A percentile compares a stretch with the other conserved stretches of the same genome.
Evolutionary conservation across 2,329 filamentous ascomycete species (phyloP).

Genomic region (Chaetomiaceae sp.): DNA sequence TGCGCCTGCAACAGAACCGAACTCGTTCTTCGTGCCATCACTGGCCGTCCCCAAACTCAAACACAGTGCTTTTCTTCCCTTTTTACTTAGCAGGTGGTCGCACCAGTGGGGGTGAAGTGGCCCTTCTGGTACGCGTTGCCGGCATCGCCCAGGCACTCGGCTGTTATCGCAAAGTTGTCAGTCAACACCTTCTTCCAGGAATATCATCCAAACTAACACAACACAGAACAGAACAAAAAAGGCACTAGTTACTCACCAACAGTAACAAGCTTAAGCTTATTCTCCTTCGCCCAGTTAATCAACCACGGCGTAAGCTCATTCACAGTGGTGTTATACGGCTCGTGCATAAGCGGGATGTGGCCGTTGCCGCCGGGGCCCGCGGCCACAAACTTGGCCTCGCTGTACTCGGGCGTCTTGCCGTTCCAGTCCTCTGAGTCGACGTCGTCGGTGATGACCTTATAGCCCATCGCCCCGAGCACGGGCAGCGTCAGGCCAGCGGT

Average conservation of each 20-base stretch:
- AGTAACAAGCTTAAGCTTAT: slow-evolving; percentile 44
- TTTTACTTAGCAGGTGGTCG: slow-evolving; percentile 20
- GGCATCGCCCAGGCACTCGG: slow-evolving; percentile 40
- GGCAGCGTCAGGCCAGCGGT: slow-evolving; percentile 40
- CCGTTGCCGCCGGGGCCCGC: slow-evolving; percentile 40
- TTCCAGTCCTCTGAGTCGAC: slow-evolving; percentile 60
- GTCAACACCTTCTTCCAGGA: background rate
- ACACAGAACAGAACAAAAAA: background rate
- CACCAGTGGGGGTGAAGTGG: slow-evolving; percentile 32
- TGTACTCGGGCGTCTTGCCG: slow-evolving; percentile 43
- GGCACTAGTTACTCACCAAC: slow-evolving; percentile 38
- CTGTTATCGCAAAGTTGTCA: slow-evolving; percentile 23
- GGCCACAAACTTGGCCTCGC: slow-evolving; percentile 47
- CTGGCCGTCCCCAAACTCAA: too few species aligned
- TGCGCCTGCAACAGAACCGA: too few species aligned
- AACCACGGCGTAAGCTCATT: slow-evolving; percentile 45
- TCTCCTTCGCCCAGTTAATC: slow-evolving; percentile 45
- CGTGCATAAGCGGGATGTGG: slow-evolving; percentile 55
- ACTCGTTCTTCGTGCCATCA: too few species aligned
- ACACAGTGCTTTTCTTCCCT: too few species aligned
- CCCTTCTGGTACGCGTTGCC: slow-evolving; percentile 38
- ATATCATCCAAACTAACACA: too few species aligned
- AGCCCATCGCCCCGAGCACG: slow-evolving; percentile 45
- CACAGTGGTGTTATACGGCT: slow-evolving; percentile 47
- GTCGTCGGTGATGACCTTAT: slow-evolving; percentile 57